Percentiles rank a stretch among this genome's conserved stretches.
Evolutionary conservation across 1,284 basidiomycete genomes (phyloP).

Genomic region (Rhodotorula sp.): DNA sequence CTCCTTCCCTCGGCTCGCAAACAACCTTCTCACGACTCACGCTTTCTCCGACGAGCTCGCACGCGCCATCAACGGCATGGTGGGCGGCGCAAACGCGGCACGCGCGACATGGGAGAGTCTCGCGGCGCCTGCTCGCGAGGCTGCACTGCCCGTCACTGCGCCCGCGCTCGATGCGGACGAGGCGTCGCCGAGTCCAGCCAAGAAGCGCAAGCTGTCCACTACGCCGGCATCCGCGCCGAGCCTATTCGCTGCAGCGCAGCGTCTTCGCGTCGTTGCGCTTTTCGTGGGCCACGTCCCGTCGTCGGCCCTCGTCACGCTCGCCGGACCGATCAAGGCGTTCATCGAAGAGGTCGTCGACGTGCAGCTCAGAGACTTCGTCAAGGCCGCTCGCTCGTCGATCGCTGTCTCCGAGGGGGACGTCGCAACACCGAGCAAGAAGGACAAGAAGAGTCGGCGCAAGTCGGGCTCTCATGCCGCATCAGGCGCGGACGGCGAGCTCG

Average conservation of each 20-base stretch:
- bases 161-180: background rate
- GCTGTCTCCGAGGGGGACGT: background rate
- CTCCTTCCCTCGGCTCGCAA: background rate
- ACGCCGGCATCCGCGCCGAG: background rate
- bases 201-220: slow-evolving; percentile 21
- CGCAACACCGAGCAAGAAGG: slow-evolving; percentile 20
- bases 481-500: background rate
- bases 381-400: background rate
- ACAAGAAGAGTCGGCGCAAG: slow-evolving; percentile 20
- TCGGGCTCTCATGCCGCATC: background rate
- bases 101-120: slow-evolving; percentile 17
- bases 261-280: slow-evolving; percentile 1
- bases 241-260: background rate
- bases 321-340: background rate
- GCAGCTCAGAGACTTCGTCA: slow-evolving; percentile 7
- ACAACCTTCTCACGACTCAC: slow-evolving; percentile 27
- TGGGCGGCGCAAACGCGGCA: background rate
- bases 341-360: slow-evolving; percentile 13
- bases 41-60: slow-evolving; percentile 1
- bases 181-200: slow-evolving; percentile 11
- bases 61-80: slow-evolving; percentile 6
- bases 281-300: slow-evolving; percentile 9
- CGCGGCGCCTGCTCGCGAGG: background rate
- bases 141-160: background rate
- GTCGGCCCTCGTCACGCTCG: background rate